Evolutionary conservation across 441 rosid species (phyloP), one percentile per base, ranked within the genome.

Genomic region (Adansonia grandidieri): DNA sequence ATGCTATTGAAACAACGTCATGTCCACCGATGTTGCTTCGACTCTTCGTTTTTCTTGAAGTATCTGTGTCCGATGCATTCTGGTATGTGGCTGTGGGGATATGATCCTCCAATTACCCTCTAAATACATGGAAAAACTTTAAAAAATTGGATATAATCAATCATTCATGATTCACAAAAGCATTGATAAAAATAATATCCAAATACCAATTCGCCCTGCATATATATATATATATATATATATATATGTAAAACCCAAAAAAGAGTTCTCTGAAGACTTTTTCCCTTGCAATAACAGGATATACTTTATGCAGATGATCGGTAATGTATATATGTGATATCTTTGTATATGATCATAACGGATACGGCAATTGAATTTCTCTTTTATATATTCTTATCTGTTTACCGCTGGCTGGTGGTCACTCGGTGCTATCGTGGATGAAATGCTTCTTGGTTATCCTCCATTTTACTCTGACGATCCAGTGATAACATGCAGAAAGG

Each of bases 401-500:
- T 53, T 82, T 64, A 32, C 58, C 63, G 82, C 72, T 3, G 84
- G 83, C 86, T 92, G 98, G 98, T 93, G 98, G 98, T 96, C 99
- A 19, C 97, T 94, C 63, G 98, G 98, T 80, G 98, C 99, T 44
- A 94, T 94, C 82, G 88, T 94, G 98, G 92, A 96, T 81, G 98
- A 93, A 84, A 96, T 96, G 98, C 98, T 94, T 48, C 91, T 96
- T 80, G 99, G 98, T 57, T 96, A 91, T 82, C 97, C 99, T n/a
- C 99, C 98, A 71, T 96, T 96, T 79, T 92, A 96, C 82, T 88
- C 98, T 1, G 97, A 94, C 81, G 98, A 94, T 78, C 97, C 99
- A 62, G 89, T 92, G 54, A 92, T 92, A 53, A 94, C 97, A 66
- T 96, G 99, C 88, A 87, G 97, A 91, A 96, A 96, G 98, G 99